Conservation (phyloP, 768 basidiomycete species). For the Trametes sanguinea region DNA sequence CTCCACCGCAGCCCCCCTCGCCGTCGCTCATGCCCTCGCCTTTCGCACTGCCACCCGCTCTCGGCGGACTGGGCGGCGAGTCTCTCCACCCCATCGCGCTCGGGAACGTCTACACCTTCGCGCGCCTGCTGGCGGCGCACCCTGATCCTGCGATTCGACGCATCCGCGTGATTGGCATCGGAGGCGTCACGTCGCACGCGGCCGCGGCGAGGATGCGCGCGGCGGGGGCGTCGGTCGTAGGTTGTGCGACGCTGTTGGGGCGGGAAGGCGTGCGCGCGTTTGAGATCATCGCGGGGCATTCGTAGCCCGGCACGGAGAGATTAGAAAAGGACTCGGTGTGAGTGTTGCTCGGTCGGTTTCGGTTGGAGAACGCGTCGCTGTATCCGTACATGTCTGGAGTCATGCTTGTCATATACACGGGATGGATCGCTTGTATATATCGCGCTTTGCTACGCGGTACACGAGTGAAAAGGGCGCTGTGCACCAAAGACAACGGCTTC, state of each 20-base stretch:
- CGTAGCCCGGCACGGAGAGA: too few species aligned
- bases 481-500: too few species aligned
- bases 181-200: conserved; percentile 68
- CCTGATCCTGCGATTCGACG: conserved; percentile 45
- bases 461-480: too few species aligned
- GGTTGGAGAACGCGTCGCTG: too few species aligned
- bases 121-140: conserved; percentile 47
- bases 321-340: too few species aligned
- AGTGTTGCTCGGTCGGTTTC: too few species aligned
- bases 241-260: conserved; percentile 55
- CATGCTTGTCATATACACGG: too few species aligned
- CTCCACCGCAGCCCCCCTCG: conserved; percentile 15
- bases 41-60: conserved; percentile 63
- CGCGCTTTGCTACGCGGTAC: too few species aligned
- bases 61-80: conserved; percentile 80
- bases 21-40: conserved; percentile 4
- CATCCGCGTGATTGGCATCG: conserved; percentile 76
- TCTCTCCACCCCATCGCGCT: conserved; percentile 73
- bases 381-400: too few species aligned
- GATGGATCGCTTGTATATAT: too few species aligned
- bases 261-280: conserved; percentile 43
- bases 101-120: conserved; percentile 73
- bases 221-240: conserved; percentile 75
- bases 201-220: conserved; percentile 68
- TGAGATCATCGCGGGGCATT: conserved; percentile 24